Conservation (phyloP, 2,329 filamentous ascomycete species). For the Coleophoma eucalyptorum region DNA sequence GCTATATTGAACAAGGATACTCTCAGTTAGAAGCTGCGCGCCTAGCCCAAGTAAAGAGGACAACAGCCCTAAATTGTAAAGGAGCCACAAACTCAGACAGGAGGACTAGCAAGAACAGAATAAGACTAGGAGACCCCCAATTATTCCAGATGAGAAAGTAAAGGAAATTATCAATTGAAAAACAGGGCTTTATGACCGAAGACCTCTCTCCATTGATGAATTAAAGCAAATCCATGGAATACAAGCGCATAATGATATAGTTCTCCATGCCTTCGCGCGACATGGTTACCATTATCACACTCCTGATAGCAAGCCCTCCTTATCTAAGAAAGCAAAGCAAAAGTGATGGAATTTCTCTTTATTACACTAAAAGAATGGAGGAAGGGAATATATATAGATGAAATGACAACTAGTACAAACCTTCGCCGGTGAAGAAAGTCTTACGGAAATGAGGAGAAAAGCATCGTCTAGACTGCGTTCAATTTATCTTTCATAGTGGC, state of each 20-base stretch:
- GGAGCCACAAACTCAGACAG: too few relatives aligned
- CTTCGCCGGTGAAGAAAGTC: background rate
- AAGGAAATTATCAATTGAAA: background rate
- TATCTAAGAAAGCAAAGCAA: background rate
- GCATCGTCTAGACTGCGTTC: background rate
- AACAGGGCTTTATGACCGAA: background rate
- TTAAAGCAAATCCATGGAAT: background rate
- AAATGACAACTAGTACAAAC: background rate
- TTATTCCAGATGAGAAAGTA: too few relatives aligned
- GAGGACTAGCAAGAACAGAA: conserved; percentile 4
- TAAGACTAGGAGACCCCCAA: too few relatives aligned
- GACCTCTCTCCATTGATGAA: background rate
- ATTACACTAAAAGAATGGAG: background rate
- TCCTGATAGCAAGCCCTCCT: background rate
- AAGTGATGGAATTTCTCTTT: background rate
- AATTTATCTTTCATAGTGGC: conserved; percentile 3
- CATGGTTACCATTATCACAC: background rate
- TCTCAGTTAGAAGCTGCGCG: background rate
- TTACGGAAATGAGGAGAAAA: background rate
- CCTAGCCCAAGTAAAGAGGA: background rate
- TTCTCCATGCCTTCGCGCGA: conserved; percentile 1
- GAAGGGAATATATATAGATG: background rate
- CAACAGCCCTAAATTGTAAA: too few relatives aligned
- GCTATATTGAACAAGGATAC: background rate
- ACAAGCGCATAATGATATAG: too few relatives aligned